Percentiles rank a stretch among this genome's conserved stretches.
These are phyloP conservation scores for Creolimax fragrantissima DNA, from an alignment of 78 protist species.

Conservation along the genomic window DNA sequence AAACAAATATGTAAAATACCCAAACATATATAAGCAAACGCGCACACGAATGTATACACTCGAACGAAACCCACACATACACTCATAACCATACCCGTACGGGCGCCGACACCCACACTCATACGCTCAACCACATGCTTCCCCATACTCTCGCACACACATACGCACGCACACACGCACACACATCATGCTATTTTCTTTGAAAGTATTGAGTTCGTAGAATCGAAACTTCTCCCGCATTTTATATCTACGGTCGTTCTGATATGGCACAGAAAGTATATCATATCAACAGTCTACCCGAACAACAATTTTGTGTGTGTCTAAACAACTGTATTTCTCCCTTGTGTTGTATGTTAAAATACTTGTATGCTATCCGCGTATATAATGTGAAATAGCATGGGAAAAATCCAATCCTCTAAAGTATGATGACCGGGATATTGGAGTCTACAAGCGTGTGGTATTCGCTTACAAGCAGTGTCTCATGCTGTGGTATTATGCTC, in stretches of 20 bases:
- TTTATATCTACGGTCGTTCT: background rate
- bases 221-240: background rate
- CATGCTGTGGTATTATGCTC: background rate
- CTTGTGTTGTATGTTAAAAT: background rate
- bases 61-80: background rate
- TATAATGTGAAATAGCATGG: background rate
- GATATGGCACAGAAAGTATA: background rate
- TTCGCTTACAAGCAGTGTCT: slow-evolving; percentile 11
- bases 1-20: no score
- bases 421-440: background rate
- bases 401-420: background rate
- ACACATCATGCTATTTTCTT: background rate
- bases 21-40: background rate
- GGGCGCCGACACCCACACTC: background rate
- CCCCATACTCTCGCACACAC: background rate
- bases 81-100: background rate
- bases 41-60: background rate
- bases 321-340: no score
- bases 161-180: background rate
- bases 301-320: background rate
- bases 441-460: background rate
- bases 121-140: background rate
- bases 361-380: background rate
- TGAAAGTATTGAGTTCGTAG: background rate
- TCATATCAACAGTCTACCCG: background rate